A percentile compares a stretch with the other conserved stretches of the same genome.
These are phyloP conservation scores for Cyathus striatus DNA, from an alignment of 768 basidiomycete genomes.

Conservation along the genomic window DNA sequence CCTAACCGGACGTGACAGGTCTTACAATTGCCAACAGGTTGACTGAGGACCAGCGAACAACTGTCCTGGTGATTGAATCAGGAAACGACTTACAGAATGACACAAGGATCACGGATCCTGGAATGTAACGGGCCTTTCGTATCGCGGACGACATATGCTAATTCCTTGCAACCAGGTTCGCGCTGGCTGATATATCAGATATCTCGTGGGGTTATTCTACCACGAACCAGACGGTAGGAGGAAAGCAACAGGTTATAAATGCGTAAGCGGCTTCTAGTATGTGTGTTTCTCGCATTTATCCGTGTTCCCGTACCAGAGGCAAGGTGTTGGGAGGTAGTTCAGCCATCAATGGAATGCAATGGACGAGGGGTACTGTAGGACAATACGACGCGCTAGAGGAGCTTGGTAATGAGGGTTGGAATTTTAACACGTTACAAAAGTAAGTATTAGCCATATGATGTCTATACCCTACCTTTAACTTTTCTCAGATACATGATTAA, in stretches of 20 bases:
- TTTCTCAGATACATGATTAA: not conserved
- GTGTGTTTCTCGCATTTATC: not conserved
- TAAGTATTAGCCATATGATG: not conserved
- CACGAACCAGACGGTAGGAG: not conserved
- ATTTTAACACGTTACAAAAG: not conserved
- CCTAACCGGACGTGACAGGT: not conserved
- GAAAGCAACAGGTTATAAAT: not conserved
- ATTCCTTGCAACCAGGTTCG: not conserved
- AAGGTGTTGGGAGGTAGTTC: not conserved
- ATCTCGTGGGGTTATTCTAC: not conserved
- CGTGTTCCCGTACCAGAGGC: not conserved
- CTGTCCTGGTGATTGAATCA: not conserved
- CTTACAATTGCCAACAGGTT: not conserved
- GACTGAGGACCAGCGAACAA: not conserved
- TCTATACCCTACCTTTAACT: not conserved
- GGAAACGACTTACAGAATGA: not conserved
- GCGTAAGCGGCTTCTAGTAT: not conserved
- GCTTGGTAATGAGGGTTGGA: not conserved
- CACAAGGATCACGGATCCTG: not conserved
- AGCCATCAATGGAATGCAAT: not conserved
- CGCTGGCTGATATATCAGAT: not conserved
- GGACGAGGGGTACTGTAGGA: not conserved
- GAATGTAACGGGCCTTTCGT: not conserved
- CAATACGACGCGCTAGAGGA: not conserved
- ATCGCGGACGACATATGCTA: not conserved